Base-by-base conservation (phyloP, 306 rosid genomes). In the Prosopis cineraria region DNA sequence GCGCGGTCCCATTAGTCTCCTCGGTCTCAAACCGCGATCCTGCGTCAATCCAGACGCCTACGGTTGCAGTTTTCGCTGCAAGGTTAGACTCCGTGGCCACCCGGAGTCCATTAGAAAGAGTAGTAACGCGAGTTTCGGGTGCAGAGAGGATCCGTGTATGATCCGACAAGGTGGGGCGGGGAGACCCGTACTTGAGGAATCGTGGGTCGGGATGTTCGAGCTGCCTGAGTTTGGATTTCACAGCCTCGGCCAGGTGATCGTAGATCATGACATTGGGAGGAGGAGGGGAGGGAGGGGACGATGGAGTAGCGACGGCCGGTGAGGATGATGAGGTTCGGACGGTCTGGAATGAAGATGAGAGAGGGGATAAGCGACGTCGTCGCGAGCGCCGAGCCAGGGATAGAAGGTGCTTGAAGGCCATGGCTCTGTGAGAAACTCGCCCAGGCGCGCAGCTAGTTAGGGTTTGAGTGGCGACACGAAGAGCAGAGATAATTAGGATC, bases 31-130 rank as follows among this genome's bases (percentile, higher is more conserved):
- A 95, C 24, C 99, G 79, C 65, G 99, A 95, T 20, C 98, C 99
- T 0, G 98, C 92, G 24, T 95, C 98, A 80, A 95, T 95, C 99
- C 99, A 93, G 0, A 91, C 97, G 3, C 99, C 99, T 0, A 95
- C 97, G 0, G 99, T 93, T 1, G 99, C 98, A 3, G 97, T 92
- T 30, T 75, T 73, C 2, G 80, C 71, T 0, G 89, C 87, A 5
- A 92, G 97, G 78, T 77, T 86, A 0, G 98, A 92, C 73, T 95
- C 98, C 0, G 98, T 92, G 2, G 98, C 98, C 0, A 95, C 95
- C 0, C 98, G 88, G 44, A 95, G 91, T 3, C 98, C 98, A 68
- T 92, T 95, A 0, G 92, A 85, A 30, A 95, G 97, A 2, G 93
- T 90, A 0, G 98, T 92, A 1, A 92, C 78, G 24, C 94, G 94